phyloP scores from a whole-genome alignment of 352 stramenopile genomes.

The Globisporangium nunn region DNA sequence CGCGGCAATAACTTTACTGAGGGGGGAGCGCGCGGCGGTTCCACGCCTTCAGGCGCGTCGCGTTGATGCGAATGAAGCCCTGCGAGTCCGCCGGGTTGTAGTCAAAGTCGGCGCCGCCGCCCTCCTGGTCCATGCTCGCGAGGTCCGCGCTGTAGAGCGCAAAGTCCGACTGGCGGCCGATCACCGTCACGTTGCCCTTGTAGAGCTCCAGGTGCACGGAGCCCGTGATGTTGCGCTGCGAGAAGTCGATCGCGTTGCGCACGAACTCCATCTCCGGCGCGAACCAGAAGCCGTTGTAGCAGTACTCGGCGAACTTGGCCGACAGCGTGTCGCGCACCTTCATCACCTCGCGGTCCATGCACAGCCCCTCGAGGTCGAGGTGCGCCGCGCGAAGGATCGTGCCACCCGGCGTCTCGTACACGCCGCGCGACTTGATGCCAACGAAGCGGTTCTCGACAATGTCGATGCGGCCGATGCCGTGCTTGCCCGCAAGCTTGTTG shows the following conservation, averaged over 20 bases:
- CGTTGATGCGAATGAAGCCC: conserved; percentile 99
- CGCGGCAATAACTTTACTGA: conserved; percentile 27
- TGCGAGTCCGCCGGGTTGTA: conserved; percentile 97
- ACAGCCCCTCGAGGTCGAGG: conserved; percentile 92
- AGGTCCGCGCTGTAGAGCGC: conserved; percentile 97
- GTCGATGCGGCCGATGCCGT: conserved; percentile 97
- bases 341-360: conserved; percentile 96
- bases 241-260: conserved; percentile 92
- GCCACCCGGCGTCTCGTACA: conserved; percentile 98
- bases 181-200: conserved; percentile 96
- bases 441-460: conserved; percentile 99
- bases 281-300: conserved; percentile 99
- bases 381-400: conserved; percentile 88
- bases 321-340: conserved; percentile 90
- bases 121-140: conserved; percentile 98
- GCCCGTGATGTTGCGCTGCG: conserved; percentile 93
- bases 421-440: conserved; percentile 98
- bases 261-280: conserved; percentile 99
- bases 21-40: conserved; percentile 43
- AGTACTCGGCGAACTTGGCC: conserved; percentile 95
- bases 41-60: conserved; percentile 95
- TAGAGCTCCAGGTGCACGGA: conserved; percentile 94
- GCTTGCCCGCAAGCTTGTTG: conserved; percentile 95
- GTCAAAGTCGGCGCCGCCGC: conserved; percentile 92
- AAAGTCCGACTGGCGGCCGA: conserved; percentile 89